A percentile compares a stretch with the other conserved stretches of the same genome.
phyloP scores from a whole-genome alignment of 176 grass and related monocot species.

The Alloteropsis semialata region DNA sequence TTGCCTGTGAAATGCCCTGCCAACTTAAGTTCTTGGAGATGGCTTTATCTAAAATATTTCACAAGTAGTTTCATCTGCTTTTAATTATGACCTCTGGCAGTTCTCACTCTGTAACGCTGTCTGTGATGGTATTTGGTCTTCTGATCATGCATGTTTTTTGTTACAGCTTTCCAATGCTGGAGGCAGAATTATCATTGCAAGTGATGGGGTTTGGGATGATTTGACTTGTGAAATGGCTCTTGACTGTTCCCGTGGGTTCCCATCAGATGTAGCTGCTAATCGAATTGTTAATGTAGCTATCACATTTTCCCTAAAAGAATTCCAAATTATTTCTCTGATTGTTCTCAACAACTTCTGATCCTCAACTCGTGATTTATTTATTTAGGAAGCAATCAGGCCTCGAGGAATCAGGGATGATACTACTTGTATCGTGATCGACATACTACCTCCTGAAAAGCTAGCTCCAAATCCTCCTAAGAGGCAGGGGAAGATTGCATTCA shows the following conservation, averaged over 20 bases:
- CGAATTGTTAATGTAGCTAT: constrained; percentile 82
- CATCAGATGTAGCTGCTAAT: constrained; percentile 62
- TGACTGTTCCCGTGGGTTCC: constrained; percentile 67
- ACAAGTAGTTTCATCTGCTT: constrained; percentile 1
- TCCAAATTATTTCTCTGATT: constrained; percentile 9
- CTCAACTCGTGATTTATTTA: constrained; percentile 21
- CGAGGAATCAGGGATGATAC: constrained; percentile 94
- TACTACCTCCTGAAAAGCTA: constrained; percentile 74
- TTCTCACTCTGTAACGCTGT: background rate
- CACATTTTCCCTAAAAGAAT: background rate
- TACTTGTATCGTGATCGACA: constrained; percentile 92
- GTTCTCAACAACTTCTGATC: constrained; percentile 13
- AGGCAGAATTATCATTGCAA: constrained; percentile 88
- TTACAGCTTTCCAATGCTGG: constrained; percentile 87
- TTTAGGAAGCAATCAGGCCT: constrained; percentile 74
- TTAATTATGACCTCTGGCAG: background rate
- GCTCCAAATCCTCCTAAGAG: constrained; percentile 54
- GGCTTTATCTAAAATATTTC: background rate
- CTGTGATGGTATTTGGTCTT: constrained; percentile 19
- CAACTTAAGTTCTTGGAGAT: constrained; percentile 7
- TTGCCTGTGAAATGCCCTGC: background rate
- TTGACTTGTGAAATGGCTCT: constrained; percentile 72
- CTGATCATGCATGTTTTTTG: constrained; percentile 11
- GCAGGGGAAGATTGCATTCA: constrained; percentile 59
- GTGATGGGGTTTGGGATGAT: constrained; percentile 98